Evolutionary conservation across 257 asterid species (phyloP).

Genomic region (Knoxia roxburghii): DNA sequence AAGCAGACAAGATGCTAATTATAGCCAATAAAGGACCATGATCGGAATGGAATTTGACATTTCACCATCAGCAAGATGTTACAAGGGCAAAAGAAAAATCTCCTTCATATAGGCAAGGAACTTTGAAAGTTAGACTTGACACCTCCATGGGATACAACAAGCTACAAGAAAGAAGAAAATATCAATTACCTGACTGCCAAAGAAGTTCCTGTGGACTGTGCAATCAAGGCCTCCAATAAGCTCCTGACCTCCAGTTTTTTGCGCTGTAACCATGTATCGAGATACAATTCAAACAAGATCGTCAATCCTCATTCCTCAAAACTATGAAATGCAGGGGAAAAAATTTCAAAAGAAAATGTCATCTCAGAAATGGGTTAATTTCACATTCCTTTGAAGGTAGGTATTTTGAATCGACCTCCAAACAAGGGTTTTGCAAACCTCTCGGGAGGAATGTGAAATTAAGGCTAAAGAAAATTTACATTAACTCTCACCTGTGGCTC

Average conservation of each 20-base stretch:
- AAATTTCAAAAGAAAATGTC: neutral
- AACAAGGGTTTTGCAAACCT: neutral
- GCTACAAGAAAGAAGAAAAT: neutral
- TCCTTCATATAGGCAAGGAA: neutral
- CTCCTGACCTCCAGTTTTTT: constrained; percentile 92
- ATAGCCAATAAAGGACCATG: neutral
- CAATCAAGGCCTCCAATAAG: constrained; percentile 94
- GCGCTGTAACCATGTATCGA: constrained; percentile 42
- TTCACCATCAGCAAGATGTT: neutral
- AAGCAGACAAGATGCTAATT: neutral
- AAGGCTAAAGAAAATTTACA: neutral
- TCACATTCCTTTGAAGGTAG: neutral
- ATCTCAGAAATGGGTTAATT: neutral
- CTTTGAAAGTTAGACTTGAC: neutral
- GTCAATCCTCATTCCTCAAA: neutral
- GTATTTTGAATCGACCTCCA: neutral
- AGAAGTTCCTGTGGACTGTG: constrained; percentile 81
- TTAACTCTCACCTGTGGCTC: constrained; percentile 56
- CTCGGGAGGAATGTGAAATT: neutral
- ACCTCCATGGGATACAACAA: neutral
- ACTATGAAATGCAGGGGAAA: neutral
- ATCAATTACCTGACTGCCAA: constrained; percentile 73
- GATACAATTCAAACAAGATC: constrained; percentile 9
- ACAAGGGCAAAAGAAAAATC: too few relatives aligned
- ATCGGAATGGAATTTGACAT: neutral